These are phyloP conservation scores for Clavispora santaluciae DNA, from an alignment of 805 yeast species.

Conservation along the genomic window DNA sequence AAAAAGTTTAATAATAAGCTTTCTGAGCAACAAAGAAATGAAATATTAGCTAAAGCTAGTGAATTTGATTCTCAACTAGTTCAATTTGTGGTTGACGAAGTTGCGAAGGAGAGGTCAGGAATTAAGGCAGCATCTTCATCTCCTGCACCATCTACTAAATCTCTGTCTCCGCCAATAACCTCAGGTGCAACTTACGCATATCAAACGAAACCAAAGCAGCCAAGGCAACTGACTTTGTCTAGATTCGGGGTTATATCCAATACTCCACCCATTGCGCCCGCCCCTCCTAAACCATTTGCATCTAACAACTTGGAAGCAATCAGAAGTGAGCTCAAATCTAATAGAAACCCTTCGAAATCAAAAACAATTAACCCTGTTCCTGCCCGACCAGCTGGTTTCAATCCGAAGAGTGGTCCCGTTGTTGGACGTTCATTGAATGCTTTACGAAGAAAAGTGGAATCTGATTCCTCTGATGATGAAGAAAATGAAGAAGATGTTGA, in stretches of 20 bases:
- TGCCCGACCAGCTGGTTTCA: constrained; percentile 52
- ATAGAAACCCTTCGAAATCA: constrained; percentile 15
- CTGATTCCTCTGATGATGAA: constrained; percentile 30
- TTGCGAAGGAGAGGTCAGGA: constrained; percentile 29
- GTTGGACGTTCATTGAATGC: constrained; percentile 38
- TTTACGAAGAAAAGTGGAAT: constrained; percentile 25
- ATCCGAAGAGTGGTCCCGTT: constrained; percentile 22
- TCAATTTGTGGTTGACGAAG: constrained; percentile 35
- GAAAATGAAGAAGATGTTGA: constrained; percentile 34
- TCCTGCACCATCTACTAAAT: constrained; percentile 14
- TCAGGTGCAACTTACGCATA: constrained; percentile 18
- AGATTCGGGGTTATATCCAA: constrained; percentile 31
- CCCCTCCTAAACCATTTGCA: constrained; percentile 29
- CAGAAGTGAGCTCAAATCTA: constrained; percentile 25
- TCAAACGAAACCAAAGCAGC: constrained; percentile 19
- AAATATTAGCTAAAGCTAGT: constrained; percentile 58
- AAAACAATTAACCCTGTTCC: constrained; percentile 38
- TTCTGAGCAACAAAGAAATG: constrained; percentile 58
- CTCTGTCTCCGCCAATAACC: background rate
- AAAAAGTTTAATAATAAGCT: constrained; percentile 67
- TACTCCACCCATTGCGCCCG: constrained; percentile 32
- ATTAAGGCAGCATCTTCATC: constrained; percentile 11
- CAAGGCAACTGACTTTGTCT: constrained; percentile 32
- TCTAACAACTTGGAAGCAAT: constrained; percentile 31
- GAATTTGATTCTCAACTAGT: constrained; percentile 51